A percentile compares a stretch with the other conserved stretches of the same genome.
phyloP scores from a whole-genome alignment of 2,329 filamentous ascomycete species.

The Capronia coronata region DNA sequence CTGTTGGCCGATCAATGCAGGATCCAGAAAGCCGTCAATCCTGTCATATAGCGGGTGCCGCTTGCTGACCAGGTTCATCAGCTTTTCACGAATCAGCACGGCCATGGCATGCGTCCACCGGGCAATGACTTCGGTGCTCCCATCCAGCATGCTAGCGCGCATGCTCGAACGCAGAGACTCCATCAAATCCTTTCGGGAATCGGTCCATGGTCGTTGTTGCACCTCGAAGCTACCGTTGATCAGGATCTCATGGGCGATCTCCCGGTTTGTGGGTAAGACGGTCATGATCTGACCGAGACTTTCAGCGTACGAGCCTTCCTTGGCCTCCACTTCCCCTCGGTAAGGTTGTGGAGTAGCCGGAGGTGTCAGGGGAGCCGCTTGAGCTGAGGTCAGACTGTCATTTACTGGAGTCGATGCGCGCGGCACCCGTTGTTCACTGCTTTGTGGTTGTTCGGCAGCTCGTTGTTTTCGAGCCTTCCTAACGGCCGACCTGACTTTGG shows the following conservation, averaged over 20 bases:
- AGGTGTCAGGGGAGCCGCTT: conserved; percentile 22
- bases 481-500: conserved; percentile 55
- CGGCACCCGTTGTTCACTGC: conserved; percentile 22
- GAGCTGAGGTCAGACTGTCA: conserved; percentile 29
- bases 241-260: conserved; percentile 57
- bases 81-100: conserved; percentile 57
- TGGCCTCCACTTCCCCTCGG: conserved; percentile 34
- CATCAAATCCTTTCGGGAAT: conserved; percentile 51
- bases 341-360: conserved; percentile 32
- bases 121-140: conserved; percentile 50
- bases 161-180: conserved; percentile 44
- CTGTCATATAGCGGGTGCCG: conserved; percentile 57
- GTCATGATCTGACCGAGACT: conserved; percentile 51
- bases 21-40: conserved; percentile 56
- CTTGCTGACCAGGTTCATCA: conserved; percentile 53
- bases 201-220: conserved; percentile 45
- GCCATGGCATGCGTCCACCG: conserved; percentile 61
- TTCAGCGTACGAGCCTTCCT: conserved; percentile 35
- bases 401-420: conserved; percentile 22
- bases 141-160: conserved; percentile 52
- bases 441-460: conserved; percentile 18
- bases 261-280: conserved; percentile 54
- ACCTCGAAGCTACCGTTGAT: conserved; percentile 60
- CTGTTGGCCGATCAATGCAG: conserved; percentile 52
- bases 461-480: conserved; percentile 44